Evolutionary conservation across 768 basidiomycete species (phyloP), one percentile per base, ranked within the genome.

Genomic region (Coprinellus micaceus): DNA sequence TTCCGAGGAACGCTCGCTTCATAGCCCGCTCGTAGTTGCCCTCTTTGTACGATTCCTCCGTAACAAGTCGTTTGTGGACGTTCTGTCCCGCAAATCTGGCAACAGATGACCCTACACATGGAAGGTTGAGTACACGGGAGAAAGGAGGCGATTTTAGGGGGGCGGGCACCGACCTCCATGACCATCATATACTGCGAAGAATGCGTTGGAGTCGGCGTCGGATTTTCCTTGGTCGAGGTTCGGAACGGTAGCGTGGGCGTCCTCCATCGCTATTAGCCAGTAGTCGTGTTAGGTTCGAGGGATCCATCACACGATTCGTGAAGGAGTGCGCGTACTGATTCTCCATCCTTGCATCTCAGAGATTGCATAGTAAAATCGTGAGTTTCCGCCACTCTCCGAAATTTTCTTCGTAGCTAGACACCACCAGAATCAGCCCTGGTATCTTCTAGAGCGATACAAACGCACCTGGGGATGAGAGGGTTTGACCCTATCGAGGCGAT

Each of bases 261-360:
- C 96, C 75, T 99, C 97, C 97, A 99, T 98, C 64, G 87, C 96
- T 99, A 66, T 51, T 57, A 26, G 52, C 56, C 24, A 54, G 50
- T 49, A 58, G 58, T 40, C 58, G 52, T 51, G 58, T 55, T 61
- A 17, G 26, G 6, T 54, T n/a, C 39, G 22, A 21, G 21, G 17
- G 25, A n/a, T 25, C 29, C 36, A 30, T n/a, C 53, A 51, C 51
- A 50, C 33, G 33, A 25, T 43, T 52, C 49, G 56, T 47, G 53
- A 60, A 59, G 33, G 48, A 36, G 57, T 58, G 28, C 46, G 88
- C 96, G 74, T 66, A 99, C 96, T 85, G 74, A 98, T 88, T 72
- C 97, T 81, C 97, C 97, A 99, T 65, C 97, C 97, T 72, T 99
- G 97, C 96, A 98, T 98, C 74, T 98, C 95, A 45, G 90, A 87